These are phyloP conservation scores for Podila epigama DNA, from an alignment of 192 early-diverging fungal species.

Conservation along the genomic window DNA sequence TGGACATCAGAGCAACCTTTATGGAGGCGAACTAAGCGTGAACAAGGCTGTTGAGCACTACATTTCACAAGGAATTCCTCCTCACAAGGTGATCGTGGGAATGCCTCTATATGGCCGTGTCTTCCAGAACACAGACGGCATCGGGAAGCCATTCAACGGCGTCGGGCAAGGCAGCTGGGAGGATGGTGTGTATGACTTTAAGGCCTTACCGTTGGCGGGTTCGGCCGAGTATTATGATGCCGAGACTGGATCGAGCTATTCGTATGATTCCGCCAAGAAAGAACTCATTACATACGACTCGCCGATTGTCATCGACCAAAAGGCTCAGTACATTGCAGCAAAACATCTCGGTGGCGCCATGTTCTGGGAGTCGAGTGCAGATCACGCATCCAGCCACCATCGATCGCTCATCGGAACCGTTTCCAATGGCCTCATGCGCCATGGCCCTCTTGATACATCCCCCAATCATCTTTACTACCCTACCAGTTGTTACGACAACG, in stretches of 20 bases:
- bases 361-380: slow-evolving; percentile 81
- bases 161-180: slow-evolving; percentile 89
- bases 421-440: slow-evolving; percentile 6
- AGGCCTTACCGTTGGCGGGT: slow-evolving; percentile 70
- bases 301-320: slow-evolving; percentile 65
- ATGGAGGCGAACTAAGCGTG: slow-evolving; percentile 64
- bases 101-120: slow-evolving; percentile 93
- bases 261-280: slow-evolving; percentile 71
- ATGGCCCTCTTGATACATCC: slow-evolving; percentile 36
- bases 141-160: slow-evolving; percentile 70
- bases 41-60: slow-evolving; percentile 79
- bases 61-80: slow-evolving; percentile 75
- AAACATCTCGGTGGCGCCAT: slow-evolving; percentile 73
- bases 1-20: slow-evolving; percentile 91
- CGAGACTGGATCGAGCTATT: slow-evolving; percentile 77
- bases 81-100: slow-evolving; percentile 88
- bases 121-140: slow-evolving; percentile 84
- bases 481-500: slow-evolving; percentile 58
- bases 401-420: slow-evolving; percentile 52
- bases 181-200: slow-evolving; percentile 91
- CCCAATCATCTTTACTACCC: slow-evolving; percentile 59
- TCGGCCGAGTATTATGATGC: slow-evolving; percentile 81
- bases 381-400: slow-evolving; percentile 47
- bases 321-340: slow-evolving; percentile 68
- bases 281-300: slow-evolving; percentile 89